Percentiles rank a stretch among this genome's conserved stretches.
phyloP scores from a whole-genome alignment of 2,329 filamentous ascomycete species.

The Madurella fahalii region DNA sequence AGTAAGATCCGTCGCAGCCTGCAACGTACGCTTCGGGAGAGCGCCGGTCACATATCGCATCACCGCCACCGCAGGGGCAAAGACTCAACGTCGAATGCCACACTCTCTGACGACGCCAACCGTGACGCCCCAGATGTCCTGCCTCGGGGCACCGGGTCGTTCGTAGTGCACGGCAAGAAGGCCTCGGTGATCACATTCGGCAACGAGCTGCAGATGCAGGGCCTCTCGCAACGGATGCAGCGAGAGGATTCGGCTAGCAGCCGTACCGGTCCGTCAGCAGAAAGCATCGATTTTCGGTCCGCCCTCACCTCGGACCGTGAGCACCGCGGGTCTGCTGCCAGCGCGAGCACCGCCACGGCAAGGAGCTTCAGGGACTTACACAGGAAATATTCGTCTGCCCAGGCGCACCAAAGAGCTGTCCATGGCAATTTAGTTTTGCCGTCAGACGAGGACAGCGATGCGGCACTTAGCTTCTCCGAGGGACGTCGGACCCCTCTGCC shows the following conservation, averaged over 20 bases:
- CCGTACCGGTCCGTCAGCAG: conserved; percentile 24
- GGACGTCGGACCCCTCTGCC: conserved; percentile 54
- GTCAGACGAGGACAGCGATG: conserved; percentile 58
- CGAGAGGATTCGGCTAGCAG: conserved; percentile 31
- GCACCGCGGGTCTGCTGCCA: conserved; percentile 59
- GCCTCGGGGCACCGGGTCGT: conserved; percentile 76
- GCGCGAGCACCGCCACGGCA: conserved; percentile 63
- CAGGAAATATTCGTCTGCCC: conserved; percentile 54
- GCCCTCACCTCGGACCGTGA: conserved; percentile 42
- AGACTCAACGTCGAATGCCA: conserved; percentile 61
- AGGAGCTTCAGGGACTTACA: conserved; percentile 62
- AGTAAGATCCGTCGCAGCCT: conserved; percentile 78
- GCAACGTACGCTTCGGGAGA: conserved; percentile 83
- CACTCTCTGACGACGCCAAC: conserved; percentile 42
- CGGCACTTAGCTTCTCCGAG: conserved; percentile 57
- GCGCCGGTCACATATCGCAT: conserved; percentile 60
- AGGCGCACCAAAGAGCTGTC: conserved; percentile 41
- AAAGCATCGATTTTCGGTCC: conserved; percentile 48
- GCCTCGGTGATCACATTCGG: conserved; percentile 96
- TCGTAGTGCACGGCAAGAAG: conserved; percentile 97
- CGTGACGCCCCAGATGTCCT: conserved; percentile 58
- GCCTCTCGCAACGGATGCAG: conserved; percentile 59
- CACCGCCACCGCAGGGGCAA: conserved; percentile 73
- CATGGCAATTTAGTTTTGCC: conserved; percentile 44
- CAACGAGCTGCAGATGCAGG: conserved; percentile 83